Evolutionary conservation across 306 rosid species (phyloP).

Genomic region (Elaeagnus macrophylla): DNA sequence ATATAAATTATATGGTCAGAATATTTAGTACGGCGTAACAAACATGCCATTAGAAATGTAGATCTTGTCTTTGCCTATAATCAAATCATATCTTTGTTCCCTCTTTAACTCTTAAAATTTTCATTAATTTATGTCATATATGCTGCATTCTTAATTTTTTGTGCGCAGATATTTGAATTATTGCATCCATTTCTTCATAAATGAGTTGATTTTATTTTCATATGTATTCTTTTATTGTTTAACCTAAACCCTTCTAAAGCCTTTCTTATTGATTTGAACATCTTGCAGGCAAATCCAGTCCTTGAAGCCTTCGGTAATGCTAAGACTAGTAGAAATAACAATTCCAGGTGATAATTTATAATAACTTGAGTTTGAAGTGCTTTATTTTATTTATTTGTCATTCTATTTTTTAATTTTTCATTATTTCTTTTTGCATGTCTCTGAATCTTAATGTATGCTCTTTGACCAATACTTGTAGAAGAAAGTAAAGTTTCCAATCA

Average conservation of each 20-base stretch:
- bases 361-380: background rate
- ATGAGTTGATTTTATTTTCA: too few species aligned
- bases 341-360: constrained; percentile 65
- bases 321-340: constrained; percentile 79
- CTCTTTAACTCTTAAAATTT: constrained; percentile 6
- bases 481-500: constrained; percentile 17
- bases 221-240: too few species aligned
- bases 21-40: too few species aligned
- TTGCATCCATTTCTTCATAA: too few species aligned
- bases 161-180: too few species aligned
- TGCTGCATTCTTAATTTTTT: background rate
- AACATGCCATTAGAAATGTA: too few species aligned
- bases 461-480: constrained; percentile 15
- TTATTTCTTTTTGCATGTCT: background rate
- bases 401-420: background rate
- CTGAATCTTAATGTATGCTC: background rate
- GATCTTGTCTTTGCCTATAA: background rate
- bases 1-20: too few species aligned
- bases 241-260: constrained; percentile 3
- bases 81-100: background rate
- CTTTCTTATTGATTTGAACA: background rate
- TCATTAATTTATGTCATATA: background rate
- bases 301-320: constrained; percentile 97
- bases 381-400: background rate
- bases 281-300: constrained; percentile 88